Evolutionary conservation across 2,329 filamentous ascomycete genomes (phyloP).

Genomic region (Penicillium sp.): DNA sequence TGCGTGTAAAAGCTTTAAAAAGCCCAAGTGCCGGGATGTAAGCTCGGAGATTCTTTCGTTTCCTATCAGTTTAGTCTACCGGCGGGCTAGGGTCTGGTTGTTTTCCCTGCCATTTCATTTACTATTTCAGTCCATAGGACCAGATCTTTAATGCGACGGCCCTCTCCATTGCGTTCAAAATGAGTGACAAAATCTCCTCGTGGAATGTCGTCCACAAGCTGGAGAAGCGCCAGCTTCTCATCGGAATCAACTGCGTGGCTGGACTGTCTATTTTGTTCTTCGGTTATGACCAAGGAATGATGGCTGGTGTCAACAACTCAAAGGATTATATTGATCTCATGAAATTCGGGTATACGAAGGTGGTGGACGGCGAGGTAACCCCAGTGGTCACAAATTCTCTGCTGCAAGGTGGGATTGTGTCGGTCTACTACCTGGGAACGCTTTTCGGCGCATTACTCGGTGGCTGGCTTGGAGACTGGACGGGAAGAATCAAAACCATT

Average conservation of each 20-base stretch:
- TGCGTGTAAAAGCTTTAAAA: slow-evolving; percentile 6
- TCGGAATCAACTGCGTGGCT: slow-evolving; percentile 56
- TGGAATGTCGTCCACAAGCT: slow-evolving; percentile 47
- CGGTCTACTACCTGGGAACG: slow-evolving; percentile 52
- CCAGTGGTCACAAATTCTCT: slow-evolving; percentile 53
- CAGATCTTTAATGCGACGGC: neutral
- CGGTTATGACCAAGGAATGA: slow-evolving; percentile 49
- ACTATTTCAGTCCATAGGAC: neutral
- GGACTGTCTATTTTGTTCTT: slow-evolving; percentile 62
- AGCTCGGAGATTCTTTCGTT: neutral
- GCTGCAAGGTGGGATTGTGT: slow-evolving; percentile 56
- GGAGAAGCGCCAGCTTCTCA: slow-evolving; percentile 49
- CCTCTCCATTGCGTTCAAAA: slow-evolving; percentile 13
- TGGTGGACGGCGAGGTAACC: slow-evolving; percentile 35
- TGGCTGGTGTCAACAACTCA: slow-evolving; percentile 58
- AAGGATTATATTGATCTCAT: slow-evolving; percentile 57
- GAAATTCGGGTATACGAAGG: slow-evolving; percentile 54
- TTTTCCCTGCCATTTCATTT: neutral
- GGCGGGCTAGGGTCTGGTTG: neutral
- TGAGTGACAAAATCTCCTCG: slow-evolving; percentile 33
- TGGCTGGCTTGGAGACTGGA: slow-evolving; percentile 55
- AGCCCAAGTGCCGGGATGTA: neutral
- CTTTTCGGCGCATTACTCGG: slow-evolving; percentile 56
- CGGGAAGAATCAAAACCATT: slow-evolving; percentile 57
- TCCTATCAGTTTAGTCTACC: neutral